phyloP scores from a whole-genome alignment of 1,139 yeast genomes.

The Meyerozyma carpophila region DNA sequence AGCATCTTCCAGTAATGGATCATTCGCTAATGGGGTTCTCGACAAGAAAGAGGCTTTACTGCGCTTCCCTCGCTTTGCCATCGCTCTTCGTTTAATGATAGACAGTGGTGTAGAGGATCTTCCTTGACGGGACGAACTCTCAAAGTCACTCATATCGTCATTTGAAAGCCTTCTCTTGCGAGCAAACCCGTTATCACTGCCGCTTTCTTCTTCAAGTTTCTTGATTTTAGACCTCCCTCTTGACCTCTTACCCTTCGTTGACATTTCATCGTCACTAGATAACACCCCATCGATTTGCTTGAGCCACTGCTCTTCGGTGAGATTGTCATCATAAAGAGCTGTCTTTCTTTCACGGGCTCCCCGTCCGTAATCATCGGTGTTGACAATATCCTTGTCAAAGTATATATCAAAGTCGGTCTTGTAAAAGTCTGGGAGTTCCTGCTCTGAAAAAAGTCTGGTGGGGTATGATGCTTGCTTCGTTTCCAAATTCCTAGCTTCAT shows the following conservation, averaged over 20 bases:
- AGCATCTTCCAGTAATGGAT: slow-evolving; percentile 37
- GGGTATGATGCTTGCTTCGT: slow-evolving; percentile 41
- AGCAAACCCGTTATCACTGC: slow-evolving; percentile 2
- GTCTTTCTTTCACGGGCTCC: slow-evolving; percentile 64
- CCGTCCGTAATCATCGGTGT: slow-evolving; percentile 48
- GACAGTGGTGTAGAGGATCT: neutral
- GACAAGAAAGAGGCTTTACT: slow-evolving; percentile 23
- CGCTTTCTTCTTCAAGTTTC: slow-evolving; percentile 15
- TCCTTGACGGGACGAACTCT: neutral
- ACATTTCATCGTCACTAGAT: slow-evolving; percentile 28
- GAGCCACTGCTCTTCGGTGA: slow-evolving; percentile 79
- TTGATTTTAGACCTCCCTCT: slow-evolving; percentile 25
- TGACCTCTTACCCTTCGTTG: slow-evolving; percentile 16
- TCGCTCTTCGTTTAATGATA: slow-evolving; percentile 8
- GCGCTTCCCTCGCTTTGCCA: slow-evolving; percentile 16
- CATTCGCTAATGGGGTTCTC: slow-evolving; percentile 34
- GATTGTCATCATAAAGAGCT: slow-evolving; percentile 58
- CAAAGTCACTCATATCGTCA: neutral
- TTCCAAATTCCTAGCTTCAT: slow-evolving; percentile 43
- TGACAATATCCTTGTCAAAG: slow-evolving; percentile 39
- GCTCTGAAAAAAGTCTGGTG: slow-evolving; percentile 50
- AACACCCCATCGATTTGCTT: slow-evolving; percentile 49
- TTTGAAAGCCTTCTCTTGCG: neutral
- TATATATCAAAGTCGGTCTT: slow-evolving; percentile 44
- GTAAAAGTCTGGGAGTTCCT: slow-evolving; percentile 65